These are phyloP conservation scores for Silene noctiflora DNA, from an alignment of 179 eudicot species.

Conservation along the genomic window DNA sequence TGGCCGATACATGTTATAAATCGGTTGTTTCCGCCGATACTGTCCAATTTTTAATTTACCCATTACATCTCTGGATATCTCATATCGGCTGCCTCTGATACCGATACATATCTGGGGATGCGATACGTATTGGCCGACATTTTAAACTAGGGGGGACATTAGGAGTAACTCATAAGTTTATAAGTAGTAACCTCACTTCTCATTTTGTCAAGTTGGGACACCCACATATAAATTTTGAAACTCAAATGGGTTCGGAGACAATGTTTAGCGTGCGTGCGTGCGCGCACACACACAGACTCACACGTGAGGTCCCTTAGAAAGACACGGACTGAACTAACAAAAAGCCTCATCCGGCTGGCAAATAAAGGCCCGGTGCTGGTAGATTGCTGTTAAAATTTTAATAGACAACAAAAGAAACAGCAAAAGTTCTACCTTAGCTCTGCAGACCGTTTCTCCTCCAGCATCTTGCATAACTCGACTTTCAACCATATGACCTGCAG, in stretches of 20 bases:
- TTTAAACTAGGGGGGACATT: too few relatives aligned
- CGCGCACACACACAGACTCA: background rate
- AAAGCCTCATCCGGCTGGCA: background rate
- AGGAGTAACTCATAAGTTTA: background rate
- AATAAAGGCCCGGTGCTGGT: background rate
- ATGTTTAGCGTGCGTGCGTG: background rate
- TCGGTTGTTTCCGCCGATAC: too few relatives aligned
- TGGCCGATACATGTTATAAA: too few relatives aligned
- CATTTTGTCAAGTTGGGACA: background rate
- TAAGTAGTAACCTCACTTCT: background rate
- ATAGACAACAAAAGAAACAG: background rate
- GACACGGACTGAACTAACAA: background rate
- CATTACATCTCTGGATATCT: too few relatives aligned
- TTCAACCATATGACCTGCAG: slow-evolving; percentile 81
- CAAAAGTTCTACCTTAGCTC: slow-evolving; percentile 63
- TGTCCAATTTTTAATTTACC: too few relatives aligned
- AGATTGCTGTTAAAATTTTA: background rate
- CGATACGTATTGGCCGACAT: too few relatives aligned
- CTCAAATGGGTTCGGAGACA: too few relatives aligned
- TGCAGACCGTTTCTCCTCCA: slow-evolving; percentile 91
- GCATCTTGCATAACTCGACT: slow-evolving; percentile 76
- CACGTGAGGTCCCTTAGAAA: background rate
- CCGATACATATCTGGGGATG: too few relatives aligned
- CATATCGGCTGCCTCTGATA: too few relatives aligned
- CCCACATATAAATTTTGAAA: background rate